Base-by-base conservation (phyloP, 768 basidiomycete genomes). In the Mycena venus region DNA sequence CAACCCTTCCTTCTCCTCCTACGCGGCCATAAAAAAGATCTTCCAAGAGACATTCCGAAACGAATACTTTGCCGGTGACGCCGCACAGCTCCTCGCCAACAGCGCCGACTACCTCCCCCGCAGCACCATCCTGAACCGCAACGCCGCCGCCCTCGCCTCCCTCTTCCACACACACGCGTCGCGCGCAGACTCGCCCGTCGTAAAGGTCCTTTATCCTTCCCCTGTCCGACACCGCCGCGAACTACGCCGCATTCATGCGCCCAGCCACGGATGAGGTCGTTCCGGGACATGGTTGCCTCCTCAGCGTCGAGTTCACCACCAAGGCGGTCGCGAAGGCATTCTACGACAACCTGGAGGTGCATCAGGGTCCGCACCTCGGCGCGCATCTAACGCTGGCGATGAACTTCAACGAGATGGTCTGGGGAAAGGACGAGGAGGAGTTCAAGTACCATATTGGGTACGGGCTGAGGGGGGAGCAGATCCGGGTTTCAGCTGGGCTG, bases 41-140 rank as follows among this genome's bases (percentile, higher is more conserved):
- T 83, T 92, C 73, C 75, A 80, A 14, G 72, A 80, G 10, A 80
- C 78, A 12, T 94, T 91, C 82, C 92, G 94, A 78, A 94, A 95
- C 78, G 85, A 81, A 19, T 95, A 91, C 82, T 95, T 90, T 75
- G 85, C 86, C 75, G 92, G 94, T 77, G 94, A 95, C 79, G 94
- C 92, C 36, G 88, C 95, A 68, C 93, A 90, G 85, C 91, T 95
- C 91, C 94, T 95, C 79, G 90, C 94, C 69, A 95, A 95, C 81
- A 95, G 94, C 23, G 91, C 94, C 65, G 89, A 94, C 82, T 95
- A 94, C 83, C 78, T 85, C 29, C 84, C 82, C 11, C 92, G 94
- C 69, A 86, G 92, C 75, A 85, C 83, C 63, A 79, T 81, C 68
- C 92, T 94, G 81, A 92, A 95, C 82, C 82, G 81, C 36, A 95